Conservation (phyloP, 257 asterid genomes). For the Solanum verrucosum region DNA sequence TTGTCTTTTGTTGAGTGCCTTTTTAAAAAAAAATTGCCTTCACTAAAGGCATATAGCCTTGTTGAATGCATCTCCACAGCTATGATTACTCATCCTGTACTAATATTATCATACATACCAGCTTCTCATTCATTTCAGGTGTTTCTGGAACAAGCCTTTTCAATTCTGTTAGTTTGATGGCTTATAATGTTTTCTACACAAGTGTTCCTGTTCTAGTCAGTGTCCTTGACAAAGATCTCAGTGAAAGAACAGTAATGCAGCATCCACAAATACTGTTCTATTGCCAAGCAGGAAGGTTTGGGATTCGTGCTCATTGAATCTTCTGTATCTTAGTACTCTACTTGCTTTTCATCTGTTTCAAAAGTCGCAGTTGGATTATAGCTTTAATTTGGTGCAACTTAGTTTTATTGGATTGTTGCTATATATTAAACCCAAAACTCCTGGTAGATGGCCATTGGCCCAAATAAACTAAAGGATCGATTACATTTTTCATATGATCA, state of each 20-base stretch:
- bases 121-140: conserved; percentile 94
- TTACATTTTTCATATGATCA: not conserved
- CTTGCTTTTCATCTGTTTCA: conserved; percentile 3
- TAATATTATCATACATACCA: conserved; percentile 43
- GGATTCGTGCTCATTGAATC: not conserved
- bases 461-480: not conserved
- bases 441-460: not conserved
- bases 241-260: conserved; percentile 90
- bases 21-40: not conserved
- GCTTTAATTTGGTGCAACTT: conserved; percentile 3
- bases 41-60: not conserved
- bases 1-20: conserved; percentile 1
- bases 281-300: conserved; percentile 98
- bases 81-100: conserved; percentile 10
- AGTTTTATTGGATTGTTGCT: not conserved
- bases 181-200: conserved; percentile 95
- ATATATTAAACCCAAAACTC: not conserved
- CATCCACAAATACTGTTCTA: conserved; percentile 92
- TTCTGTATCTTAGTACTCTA: conserved; percentile 7
- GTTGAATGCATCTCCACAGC: conserved; percentile 3
- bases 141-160: conserved; percentile 96
- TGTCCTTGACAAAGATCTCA: conserved; percentile 93
- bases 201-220: conserved; percentile 87
- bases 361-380: not conserved
- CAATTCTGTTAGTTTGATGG: conserved; percentile 95